These are phyloP conservation scores for Eremomyces bilateralis DNA, from an alignment of 495 filamentous ascomycete species.

Conservation along the genomic window DNA sequence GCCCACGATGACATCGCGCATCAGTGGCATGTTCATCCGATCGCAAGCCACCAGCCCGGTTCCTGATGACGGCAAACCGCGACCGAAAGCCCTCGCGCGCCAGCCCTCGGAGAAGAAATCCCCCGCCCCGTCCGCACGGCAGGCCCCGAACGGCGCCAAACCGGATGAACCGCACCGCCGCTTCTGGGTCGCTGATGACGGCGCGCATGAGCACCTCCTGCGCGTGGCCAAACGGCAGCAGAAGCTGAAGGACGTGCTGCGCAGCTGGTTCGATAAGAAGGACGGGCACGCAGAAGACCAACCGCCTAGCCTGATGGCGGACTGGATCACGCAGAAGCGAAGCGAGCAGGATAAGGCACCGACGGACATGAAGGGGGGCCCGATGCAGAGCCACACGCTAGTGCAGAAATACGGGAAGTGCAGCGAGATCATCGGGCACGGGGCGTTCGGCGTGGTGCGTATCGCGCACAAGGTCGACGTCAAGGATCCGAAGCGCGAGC, in stretches of 20 bases:
- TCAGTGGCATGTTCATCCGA: conserved; percentile 22
- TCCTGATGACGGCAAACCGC: too few relatives aligned
- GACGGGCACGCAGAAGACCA: conserved; percentile 51
- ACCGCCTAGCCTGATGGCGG: conserved; percentile 80
- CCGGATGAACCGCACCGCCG: conserved; percentile 4
- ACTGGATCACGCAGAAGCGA: conserved; percentile 86
- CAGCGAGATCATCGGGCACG: conserved; percentile 92
- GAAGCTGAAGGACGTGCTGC: conserved; percentile 81
- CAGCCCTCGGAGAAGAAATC: conserved; percentile 8
- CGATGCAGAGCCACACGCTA: conserved; percentile 58
- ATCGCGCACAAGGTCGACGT: conserved; percentile 94
- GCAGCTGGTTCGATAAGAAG: conserved; percentile 55
- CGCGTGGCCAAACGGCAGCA: conserved; percentile 79
- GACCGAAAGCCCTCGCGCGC: conserved; percentile 9
- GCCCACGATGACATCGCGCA: conserved; percentile 17
- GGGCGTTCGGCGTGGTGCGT: conserved; percentile 90
- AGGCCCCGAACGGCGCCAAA: neutral
- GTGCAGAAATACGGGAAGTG: conserved; percentile 98
- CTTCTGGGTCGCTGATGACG: conserved; percentile 37
- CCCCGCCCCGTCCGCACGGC: conserved; percentile 10
- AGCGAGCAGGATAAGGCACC: conserved; percentile 61
- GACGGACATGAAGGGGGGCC: conserved; percentile 52
- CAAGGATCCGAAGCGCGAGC: conserved; percentile 56
- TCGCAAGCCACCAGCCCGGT: too few relatives aligned
- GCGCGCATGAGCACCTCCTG: conserved; percentile 67